Conservation (phyloP, 495 filamentous ascomycete species). For the Aspergillus heteromorphus region DNA sequence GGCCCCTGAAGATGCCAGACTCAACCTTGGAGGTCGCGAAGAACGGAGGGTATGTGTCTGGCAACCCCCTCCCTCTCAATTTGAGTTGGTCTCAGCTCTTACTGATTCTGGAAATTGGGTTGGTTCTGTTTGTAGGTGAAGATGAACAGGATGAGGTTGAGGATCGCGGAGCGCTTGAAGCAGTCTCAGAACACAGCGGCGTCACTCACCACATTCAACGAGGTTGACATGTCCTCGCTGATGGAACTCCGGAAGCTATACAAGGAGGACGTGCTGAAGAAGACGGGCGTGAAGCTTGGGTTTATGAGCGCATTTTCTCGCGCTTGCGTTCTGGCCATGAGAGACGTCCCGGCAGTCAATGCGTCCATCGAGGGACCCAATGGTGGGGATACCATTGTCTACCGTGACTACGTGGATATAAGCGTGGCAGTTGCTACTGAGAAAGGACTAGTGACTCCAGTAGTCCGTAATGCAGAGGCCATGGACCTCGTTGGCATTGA, state of each 20-base stretch:
- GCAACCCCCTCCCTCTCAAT: neutral
- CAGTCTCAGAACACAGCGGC: conserved; percentile 99
- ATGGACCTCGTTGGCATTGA: conserved; percentile 88
- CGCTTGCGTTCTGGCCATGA: conserved; percentile 89
- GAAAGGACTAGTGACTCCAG: conserved; percentile 94
- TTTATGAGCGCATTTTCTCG: conserved; percentile 98
- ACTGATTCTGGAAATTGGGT: neutral
- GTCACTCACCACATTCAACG: conserved; percentile 96
- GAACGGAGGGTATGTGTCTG: conserved; percentile 72
- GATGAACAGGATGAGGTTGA: conserved; percentile 99
- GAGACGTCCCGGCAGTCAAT: conserved; percentile 91
- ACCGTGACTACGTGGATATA: conserved; percentile 96
- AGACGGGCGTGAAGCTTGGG: conserved; percentile 93
- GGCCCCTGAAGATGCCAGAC: conserved; percentile 18
- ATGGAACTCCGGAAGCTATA: conserved; percentile 97
- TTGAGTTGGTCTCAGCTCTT: neutral
- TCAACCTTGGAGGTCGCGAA: conserved; percentile 67
- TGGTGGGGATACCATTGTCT: conserved; percentile 95
- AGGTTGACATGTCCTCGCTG: conserved; percentile 97
- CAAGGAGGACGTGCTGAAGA: conserved; percentile 94
- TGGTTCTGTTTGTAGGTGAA: conserved; percentile 60
- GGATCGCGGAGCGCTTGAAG: conserved; percentile 96
- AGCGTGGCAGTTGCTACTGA: conserved; percentile 96
- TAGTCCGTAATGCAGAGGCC: conserved; percentile 87
- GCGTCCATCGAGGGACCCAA: conserved; percentile 95